These are phyloP conservation scores for Rhododendron simsii DNA, from an alignment of 148 eudicot genomes.

Conservation along the genomic window DNA sequence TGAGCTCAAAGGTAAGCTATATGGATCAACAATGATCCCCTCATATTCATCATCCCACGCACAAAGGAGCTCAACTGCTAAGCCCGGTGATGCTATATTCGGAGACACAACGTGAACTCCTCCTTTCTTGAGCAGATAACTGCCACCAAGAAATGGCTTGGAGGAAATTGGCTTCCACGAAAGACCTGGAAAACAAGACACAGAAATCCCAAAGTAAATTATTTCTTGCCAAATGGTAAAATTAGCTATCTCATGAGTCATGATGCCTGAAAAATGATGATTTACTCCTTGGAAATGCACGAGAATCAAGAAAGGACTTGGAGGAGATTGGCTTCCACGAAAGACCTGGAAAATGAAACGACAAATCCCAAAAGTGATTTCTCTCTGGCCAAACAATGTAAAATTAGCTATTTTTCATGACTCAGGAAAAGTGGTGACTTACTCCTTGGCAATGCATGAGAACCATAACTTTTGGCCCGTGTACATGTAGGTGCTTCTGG, in stretches of 20 bases:
- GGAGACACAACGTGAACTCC: conserved; percentile 17
- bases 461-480: background rate
- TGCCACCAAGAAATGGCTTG: conserved; percentile 13
- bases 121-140: conserved; percentile 6
- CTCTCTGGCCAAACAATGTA: background rate
- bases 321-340: conserved; percentile 12
- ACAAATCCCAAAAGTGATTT: background rate
- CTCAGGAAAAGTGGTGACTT: background rate
- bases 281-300: conserved; percentile 5
- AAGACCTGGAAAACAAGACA: background rate
- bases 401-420: background rate
- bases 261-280: background rate
- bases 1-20: conserved; percentile 26
- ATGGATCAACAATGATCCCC: conserved; percentile 24
- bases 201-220: background rate
- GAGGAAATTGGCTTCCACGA: conserved; percentile 11
- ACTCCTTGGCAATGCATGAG: conserved; percentile 1
- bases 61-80: conserved; percentile 13
- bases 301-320: background rate
- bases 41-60: conserved; percentile 28
- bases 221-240: background rate
- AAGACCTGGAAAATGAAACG: background rate
- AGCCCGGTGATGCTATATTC: background rate
- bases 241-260: background rate
- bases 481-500: background rate